These are phyloP conservation scores for Aristolochia contorta DNA, from an alignment of 164 flowering plant genomes.

Conservation along the genomic window DNA sequence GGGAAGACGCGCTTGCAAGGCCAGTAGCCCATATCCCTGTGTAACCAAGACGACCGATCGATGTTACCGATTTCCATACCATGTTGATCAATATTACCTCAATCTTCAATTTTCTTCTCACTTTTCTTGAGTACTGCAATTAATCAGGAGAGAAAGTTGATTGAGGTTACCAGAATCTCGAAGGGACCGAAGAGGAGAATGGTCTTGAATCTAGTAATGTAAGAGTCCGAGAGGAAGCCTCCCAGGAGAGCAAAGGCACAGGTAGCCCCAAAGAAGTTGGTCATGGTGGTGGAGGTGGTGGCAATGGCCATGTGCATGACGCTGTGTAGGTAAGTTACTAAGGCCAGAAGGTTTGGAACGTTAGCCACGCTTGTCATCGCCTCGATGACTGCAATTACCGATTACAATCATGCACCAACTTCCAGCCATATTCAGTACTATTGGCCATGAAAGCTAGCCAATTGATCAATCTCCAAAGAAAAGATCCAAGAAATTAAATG, in stretches of 20 bases:
- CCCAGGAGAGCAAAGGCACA: conserved; percentile 13
- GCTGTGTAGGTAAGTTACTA: conserved; percentile 9
- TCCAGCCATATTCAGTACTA: background rate
- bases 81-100: no score
- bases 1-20: conserved; percentile 24
- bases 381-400: conserved; percentile 7
- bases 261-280: conserved; percentile 16
- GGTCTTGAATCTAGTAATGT: conserved; percentile 16
- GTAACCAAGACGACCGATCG: background rate
- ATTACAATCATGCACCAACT: no score
- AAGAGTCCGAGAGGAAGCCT: conserved; percentile 18
- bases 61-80: no score
- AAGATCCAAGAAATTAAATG: background rate
- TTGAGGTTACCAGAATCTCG: conserved; percentile 14
- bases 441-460: background rate
- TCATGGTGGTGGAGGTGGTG: conserved; percentile 13
- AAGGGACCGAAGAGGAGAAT: conserved; percentile 13
- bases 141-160: no score
- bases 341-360: conserved; percentile 8
- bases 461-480: background rate
- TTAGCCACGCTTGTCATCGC: conserved; percentile 7
- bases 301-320: conserved; percentile 15
- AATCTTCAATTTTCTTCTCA: no score
- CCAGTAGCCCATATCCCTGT: conserved; percentile 52
- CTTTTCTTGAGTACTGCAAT: no score